Evolutionary conservation across 768 basidiomycete genomes (phyloP).

Genomic region (Psilocybe cyanescens): DNA sequence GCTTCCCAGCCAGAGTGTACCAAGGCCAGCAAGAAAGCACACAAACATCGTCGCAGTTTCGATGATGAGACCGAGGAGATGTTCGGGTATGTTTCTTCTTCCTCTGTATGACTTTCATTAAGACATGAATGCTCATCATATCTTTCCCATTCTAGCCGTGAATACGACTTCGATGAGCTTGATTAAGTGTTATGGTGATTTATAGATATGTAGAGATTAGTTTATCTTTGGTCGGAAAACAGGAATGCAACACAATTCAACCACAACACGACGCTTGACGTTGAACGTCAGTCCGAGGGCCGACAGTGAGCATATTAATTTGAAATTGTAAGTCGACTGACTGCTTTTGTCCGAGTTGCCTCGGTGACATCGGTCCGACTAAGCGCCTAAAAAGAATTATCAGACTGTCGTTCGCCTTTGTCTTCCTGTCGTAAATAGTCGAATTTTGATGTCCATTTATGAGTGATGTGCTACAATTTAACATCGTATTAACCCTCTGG

Average conservation of each 20-base stretch:
- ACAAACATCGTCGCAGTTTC: constrained; percentile 13
- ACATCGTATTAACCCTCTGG: neutral
- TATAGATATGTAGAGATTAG: neutral
- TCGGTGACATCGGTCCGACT: too few relatives aligned
- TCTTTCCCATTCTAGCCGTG: constrained; percentile 16
- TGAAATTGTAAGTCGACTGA: too few relatives aligned
- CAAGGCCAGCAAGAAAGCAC: constrained; percentile 16
- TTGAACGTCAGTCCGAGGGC: too few relatives aligned
- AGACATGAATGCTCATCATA: neutral
- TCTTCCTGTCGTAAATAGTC: too few relatives aligned
- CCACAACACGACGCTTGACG: too few relatives aligned
- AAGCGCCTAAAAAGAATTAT: too few relatives aligned
- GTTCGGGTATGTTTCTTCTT: constrained; percentile 17
- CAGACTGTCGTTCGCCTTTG: too few relatives aligned
- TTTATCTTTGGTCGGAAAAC: neutral
- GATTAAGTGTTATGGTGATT: constrained; percentile 18
- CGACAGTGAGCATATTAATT: too few relatives aligned
- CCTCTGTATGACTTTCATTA: neutral
- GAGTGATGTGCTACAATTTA: too few relatives aligned
- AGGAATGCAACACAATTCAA: too few relatives aligned
- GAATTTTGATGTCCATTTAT: too few relatives aligned
- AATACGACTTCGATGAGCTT: constrained; percentile 28
- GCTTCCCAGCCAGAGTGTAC: constrained; percentile 28
- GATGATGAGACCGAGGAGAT: constrained; percentile 19
- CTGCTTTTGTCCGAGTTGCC: too few relatives aligned